Conservation (phyloP, 2,329 filamentous ascomycete species). For the Tolypocladium paradoxum region DNA sequence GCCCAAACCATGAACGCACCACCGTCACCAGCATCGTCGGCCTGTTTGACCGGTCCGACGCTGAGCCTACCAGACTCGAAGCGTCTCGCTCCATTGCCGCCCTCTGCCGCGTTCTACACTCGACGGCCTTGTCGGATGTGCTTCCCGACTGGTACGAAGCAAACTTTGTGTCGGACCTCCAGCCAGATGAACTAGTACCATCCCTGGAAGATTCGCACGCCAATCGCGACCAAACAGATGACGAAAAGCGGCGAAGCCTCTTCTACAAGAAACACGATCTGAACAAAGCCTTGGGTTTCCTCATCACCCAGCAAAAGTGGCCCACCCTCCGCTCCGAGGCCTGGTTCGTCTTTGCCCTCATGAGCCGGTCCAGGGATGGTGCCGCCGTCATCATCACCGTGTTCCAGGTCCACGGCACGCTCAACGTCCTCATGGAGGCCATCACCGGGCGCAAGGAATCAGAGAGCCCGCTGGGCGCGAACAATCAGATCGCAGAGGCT, state of each 20-base stretch:
- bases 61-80: conserved; percentile 47
- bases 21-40: conserved; percentile 25
- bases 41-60: conserved; percentile 26
- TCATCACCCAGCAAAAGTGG: conserved; percentile 48
- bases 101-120: conserved; percentile 45
- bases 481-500: conserved; percentile 9
- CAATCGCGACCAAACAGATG: neutral
- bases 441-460: conserved; percentile 33
- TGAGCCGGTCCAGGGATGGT: conserved; percentile 41
- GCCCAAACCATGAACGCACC: conserved; percentile 14
- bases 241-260: conserved; percentile 10
- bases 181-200: conserved; percentile 3
- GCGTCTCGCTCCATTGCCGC: conserved; percentile 42
- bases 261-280: conserved; percentile 39
- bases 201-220: conserved; percentile 13
- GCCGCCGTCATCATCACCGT: conserved; percentile 32
- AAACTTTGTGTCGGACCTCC: neutral
- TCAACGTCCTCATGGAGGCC: conserved; percentile 32
- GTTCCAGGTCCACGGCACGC: conserved; percentile 30
- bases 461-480: conserved; percentile 4
- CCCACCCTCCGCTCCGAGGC: conserved; percentile 48
- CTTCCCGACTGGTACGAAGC: conserved; percentile 20
- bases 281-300: conserved; percentile 32
- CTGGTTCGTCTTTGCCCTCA: conserved; percentile 52
- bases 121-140: conserved; percentile 18